Conservation (phyloP, 2,329 filamentous ascomycete species). For the Zasmidium cellare region DNA sequence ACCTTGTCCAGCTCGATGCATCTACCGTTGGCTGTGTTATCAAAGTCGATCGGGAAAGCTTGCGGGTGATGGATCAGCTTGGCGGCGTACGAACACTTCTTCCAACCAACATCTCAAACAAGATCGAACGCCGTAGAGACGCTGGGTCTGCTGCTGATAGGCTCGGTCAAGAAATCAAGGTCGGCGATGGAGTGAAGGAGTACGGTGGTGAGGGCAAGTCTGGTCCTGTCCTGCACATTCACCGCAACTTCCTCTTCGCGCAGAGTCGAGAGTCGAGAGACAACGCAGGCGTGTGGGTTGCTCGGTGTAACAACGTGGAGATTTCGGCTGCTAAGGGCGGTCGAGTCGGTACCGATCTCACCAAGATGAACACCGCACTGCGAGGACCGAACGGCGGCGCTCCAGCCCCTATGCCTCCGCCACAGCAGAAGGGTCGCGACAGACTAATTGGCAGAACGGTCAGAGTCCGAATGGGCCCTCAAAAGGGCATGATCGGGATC, state of each 20-base stretch:
- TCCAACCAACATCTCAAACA: constrained; percentile 89
- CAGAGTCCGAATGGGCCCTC: constrained; percentile 79
- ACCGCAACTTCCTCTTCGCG: constrained; percentile 88
- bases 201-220: constrained; percentile 79
- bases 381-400: constrained; percentile 57
- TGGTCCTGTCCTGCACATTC: constrained; percentile 89
- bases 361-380: constrained; percentile 88
- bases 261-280: constrained; percentile 82
- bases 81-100: constrained; percentile 78
- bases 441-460: constrained; percentile 88
- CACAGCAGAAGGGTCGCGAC: constrained; percentile 74
- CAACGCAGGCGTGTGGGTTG: constrained; percentile 87
- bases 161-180: constrained; percentile 87
- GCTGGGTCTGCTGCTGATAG: constrained; percentile 84
- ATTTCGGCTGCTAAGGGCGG: constrained; percentile 95
- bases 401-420: constrained; percentile 65
- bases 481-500: constrained; percentile 91
- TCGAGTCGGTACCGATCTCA: constrained; percentile 76
- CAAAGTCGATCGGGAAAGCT: constrained; percentile 90
- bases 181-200: constrained; percentile 91
- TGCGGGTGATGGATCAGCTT: constrained; percentile 88
- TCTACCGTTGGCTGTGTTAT: constrained; percentile 91
- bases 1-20: constrained; percentile 89
- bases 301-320: constrained; percentile 78
- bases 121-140: constrained; percentile 76